A percentile compares a stretch with the other conserved stretches of the same genome.
Conservation (phyloP, 1,284 basidiomycete species). For the Neotropicomus parvogracilis region DNA sequence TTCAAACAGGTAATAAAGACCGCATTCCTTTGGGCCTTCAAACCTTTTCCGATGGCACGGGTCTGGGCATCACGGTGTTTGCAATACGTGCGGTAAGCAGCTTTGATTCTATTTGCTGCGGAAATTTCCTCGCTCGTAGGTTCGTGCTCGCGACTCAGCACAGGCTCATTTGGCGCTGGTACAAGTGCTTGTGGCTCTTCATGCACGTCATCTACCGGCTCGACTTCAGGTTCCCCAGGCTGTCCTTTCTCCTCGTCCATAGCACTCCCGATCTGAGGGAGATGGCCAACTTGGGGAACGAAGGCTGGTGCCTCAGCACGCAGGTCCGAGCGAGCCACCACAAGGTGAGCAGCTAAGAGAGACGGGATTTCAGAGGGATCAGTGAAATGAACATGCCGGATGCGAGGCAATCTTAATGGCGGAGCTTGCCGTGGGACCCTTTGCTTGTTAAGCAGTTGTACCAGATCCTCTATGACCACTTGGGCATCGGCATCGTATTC, state of each 20-base stretch:
- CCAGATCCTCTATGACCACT: conserved; percentile 22
- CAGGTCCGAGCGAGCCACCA: conserved; percentile 17
- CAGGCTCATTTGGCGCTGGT: conserved; percentile 5
- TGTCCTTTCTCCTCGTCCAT: conserved; percentile 4
- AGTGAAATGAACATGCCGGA: conserved; percentile 18
- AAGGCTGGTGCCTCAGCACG: conserved; percentile 15
- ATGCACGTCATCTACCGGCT: conserved; percentile 16
- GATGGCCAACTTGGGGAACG: conserved; percentile 4
- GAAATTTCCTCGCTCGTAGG: conserved; percentile 20
- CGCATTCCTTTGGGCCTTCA: conserved; percentile 24
- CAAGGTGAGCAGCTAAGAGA: conserved; percentile 18
- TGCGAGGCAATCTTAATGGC: conserved; percentile 10
- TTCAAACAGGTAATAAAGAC: conserved; percentile 36
- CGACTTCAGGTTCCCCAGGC: conserved; percentile 10
- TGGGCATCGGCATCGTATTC: conserved; percentile 17
- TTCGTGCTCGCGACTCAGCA: conserved; percentile 14
- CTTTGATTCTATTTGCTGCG: conserved; percentile 21
- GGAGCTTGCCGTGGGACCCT: neutral
- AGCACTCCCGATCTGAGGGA: neutral
- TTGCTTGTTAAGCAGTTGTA: conserved; percentile 24
- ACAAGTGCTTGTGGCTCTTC: conserved; percentile 17
- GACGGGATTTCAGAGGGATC: conserved; percentile 21
- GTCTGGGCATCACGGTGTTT: conserved; percentile 19
- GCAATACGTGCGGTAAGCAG: conserved; percentile 26
- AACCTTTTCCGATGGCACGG: conserved; percentile 27